Conservation (phyloP, 768 basidiomycete species). For the Tylopilus felleus region DNA sequence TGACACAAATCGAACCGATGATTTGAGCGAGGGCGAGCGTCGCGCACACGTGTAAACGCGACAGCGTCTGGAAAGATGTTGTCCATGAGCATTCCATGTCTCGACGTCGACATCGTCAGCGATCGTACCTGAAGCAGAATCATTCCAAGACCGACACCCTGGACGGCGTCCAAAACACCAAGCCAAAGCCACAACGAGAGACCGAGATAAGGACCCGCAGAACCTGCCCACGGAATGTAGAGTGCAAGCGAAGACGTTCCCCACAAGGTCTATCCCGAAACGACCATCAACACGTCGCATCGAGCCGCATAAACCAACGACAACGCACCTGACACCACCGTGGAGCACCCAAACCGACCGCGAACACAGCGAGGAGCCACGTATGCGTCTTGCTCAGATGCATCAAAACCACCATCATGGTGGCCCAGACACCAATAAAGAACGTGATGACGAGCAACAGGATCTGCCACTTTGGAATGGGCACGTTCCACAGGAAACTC, state of each 20-base stretch:
- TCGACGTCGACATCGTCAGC: no score
- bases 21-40: conserved; percentile 89
- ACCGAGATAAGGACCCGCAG: conserved; percentile 82
- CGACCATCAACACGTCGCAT: background rate
- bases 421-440: conserved; percentile 86
- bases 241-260: conserved; percentile 90
- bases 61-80: conserved; percentile 55
- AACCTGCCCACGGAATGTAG: conserved; percentile 92
- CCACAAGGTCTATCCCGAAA: conserved; percentile 73
- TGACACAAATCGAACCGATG: conserved; percentile 86
- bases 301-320: background rate
- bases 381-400: conserved; percentile 92
- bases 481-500: conserved; percentile 87
- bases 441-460: conserved; percentile 75
- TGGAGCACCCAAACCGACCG: conserved; percentile 90
- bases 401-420: conserved; percentile 70
- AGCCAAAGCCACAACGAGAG: conserved; percentile 93
- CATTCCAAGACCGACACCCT: conserved; percentile 93
- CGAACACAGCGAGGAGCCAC: conserved; percentile 92
- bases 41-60: conserved; percentile 90
- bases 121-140: conserved; percentile 64
- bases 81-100: background rate
- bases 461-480: conserved; percentile 81
- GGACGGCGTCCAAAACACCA: conserved; percentile 89
- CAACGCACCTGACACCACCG: conserved; percentile 85